Evolutionary conservation across 139 green algal genomes (phyloP), one percentile per base, ranked within the genome.

Genomic region (Tetradesmus obliquus): DNA sequence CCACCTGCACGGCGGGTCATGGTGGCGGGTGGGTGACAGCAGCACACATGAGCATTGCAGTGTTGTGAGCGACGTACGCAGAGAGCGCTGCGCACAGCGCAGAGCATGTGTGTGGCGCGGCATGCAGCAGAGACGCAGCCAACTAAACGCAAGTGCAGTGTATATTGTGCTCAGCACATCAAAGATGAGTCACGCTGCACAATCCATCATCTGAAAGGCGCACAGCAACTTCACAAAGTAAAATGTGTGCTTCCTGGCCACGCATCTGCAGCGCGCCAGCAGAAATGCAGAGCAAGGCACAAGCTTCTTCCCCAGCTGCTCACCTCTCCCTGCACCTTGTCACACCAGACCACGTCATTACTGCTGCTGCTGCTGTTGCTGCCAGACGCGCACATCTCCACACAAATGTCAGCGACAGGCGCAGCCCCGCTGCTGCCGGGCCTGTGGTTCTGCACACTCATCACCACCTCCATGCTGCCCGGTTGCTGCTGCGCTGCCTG

Each of bases 261-360:
- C 32, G 32, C 32, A 45, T 45, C 32, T 45, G 32, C 32, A 45
- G 32, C 32, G 32, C 32, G 32, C 32, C 32, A 45, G 32, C 32
- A 45, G 32, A 45, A 45, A 45, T 45, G 32, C 32, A 45, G 32
- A 55, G 5, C 79, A 84, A 55, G 24, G n/a, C 12, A 55, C 7
- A 55, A 54, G 8, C 13, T 84, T 45, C 45, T 10, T 19, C 54
- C 54, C 69, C 84, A 22, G n/a, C n/a, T 55, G 53, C 69, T 24
- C 71, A 84, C 86, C 86, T 90, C 53, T 45, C 71, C 86, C 20
- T 69, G 69, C 53, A 90, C 69, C n/a, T 84, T 84, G 69, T 90
- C 86, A n/a, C 20, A 54, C 86, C 86, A 90, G 8, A 90, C 20
- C 15, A 87, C 82, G 19, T 66, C 17, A 22, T 6, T 6, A 24